Base-by-base conservation (phyloP, 495 filamentous ascomycete genomes). In the Jackrogersella minutella region DNA sequence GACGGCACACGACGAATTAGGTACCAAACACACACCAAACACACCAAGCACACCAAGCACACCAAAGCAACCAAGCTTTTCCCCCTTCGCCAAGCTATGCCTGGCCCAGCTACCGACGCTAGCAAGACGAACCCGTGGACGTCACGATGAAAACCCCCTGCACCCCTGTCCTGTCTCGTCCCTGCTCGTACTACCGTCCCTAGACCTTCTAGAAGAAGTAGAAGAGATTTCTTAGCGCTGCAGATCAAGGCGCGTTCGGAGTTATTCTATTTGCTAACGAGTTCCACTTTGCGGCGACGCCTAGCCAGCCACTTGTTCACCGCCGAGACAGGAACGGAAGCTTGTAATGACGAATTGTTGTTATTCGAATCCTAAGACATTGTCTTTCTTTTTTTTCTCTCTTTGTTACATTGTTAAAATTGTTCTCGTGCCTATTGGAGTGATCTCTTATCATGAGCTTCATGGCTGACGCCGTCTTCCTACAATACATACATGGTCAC, bases 171-270 rank as follows among this genome's bases (percentile, higher is more conserved):
- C 22, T 28, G 16, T 41, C 28, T 21, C 21, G 43, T 37, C 39
- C 58, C 7, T 4, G 24, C 28, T 22, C 13, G 36, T n/a, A 28
- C n/a, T n/a, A n/a, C n/a, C 21, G 43, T 37, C 39, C 47, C 19
- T 63, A 41, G 58, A 55, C 55, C 66, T 69, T 69, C 66, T 69
- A 69, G 66, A 69, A 69, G 40, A 55, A 64, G 40, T 44, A 64
- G 40, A 69, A 69, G 66, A 69, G 43, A 69, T 69, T 69, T 69
- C 66, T 69, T 69, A 68, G 65, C 47, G 28, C 50, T 50, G 59
- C 59, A 41, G 54, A 68, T 67, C 64, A 21, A n/a, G 37, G 58
- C 39, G 53, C 36, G 14, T 24, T 41, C 46, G 44, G 59, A 55
- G 46, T 43, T 59, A 49, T 64, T 36, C 60, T 64, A 60, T 60